Conservation (phyloP, 176 grass and related monocot genomes). For the Cenchrus purpureus region DNA sequence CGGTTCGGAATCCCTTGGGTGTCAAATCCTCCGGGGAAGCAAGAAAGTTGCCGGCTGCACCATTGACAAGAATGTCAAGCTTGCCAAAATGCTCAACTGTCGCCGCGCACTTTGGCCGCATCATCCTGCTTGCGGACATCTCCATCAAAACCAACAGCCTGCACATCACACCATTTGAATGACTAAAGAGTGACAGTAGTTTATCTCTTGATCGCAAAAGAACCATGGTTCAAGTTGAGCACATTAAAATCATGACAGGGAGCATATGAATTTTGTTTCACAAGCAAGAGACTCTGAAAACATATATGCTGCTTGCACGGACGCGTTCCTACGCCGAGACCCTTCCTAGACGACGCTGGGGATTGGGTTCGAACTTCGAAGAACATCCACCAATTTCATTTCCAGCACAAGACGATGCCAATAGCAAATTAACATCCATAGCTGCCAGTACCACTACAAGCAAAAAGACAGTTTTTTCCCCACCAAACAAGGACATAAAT, state of each 20-base stretch:
- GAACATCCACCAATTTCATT: not conserved
- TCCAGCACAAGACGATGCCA: not conserved
- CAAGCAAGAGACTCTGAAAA: not conserved
- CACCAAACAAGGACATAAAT: not conserved
- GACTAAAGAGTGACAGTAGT: not conserved
- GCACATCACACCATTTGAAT: not conserved
- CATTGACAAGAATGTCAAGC: constrained; percentile 95
- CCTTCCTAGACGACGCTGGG: not conserved
- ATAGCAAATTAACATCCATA: not conserved
- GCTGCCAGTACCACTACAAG: not conserved
- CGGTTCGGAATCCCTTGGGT: constrained; percentile 91
- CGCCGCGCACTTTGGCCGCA: constrained; percentile 62
- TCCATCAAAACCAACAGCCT: constrained; percentile 89
- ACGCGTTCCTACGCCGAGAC: not conserved
- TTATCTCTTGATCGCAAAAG: not conserved
- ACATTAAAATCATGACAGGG: not conserved
- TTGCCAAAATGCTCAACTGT: constrained; percentile 73
- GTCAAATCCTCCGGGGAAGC: constrained; percentile 92
- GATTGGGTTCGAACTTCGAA: not conserved
- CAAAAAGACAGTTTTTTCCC: not conserved
- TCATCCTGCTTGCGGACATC: constrained; percentile 89
- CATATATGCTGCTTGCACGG: not conserved
- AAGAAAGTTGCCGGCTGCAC: constrained; percentile 94
- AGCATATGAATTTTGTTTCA: not conserved
- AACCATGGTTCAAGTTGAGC: not conserved